These are phyloP conservation scores for Nothophoma quercina DNA, from an alignment of 2,329 filamentous ascomycete species.

Conservation along the genomic window DNA sequence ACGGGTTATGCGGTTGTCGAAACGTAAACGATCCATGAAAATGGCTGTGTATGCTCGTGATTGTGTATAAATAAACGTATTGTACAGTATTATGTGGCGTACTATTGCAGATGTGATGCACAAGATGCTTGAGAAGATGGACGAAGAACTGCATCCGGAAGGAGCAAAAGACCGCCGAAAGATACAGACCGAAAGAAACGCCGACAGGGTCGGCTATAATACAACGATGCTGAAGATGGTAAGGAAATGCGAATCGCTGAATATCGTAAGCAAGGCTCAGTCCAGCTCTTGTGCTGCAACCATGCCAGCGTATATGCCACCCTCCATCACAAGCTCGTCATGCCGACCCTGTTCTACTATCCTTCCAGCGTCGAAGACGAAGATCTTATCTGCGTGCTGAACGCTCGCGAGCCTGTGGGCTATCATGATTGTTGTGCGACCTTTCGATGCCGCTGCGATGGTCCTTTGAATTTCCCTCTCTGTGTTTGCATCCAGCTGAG, in stretches of 20 bases:
- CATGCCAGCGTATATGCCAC: conserved; percentile 48
- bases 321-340: conserved; percentile 59
- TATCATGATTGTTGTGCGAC: conserved; percentile 73
- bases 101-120: not conserved
- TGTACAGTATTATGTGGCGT: not conserved
- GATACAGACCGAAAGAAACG: not conserved
- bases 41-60: not conserved
- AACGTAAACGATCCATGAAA: not conserved
- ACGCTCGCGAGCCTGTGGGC: conserved; percentile 80
- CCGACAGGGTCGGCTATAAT: not conserved
- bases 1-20: not conserved
- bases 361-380: conserved; percentile 73
- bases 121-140: not conserved
- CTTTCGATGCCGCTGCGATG: conserved; percentile 51
- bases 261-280: conserved; percentile 17
- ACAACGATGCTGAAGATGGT: not conserved
- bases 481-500: conserved; percentile 56
- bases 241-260: not conserved
- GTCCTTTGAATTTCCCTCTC: conserved; percentile 54
- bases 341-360: conserved; percentile 70
- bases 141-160: not conserved
- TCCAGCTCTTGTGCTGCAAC: conserved; percentile 47
- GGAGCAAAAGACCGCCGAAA: conserved; percentile 1
- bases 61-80: not conserved
- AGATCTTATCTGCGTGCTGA: conserved; percentile 81